Evolutionary conservation across 179 eudicot species (phyloP).

Genomic region (Amaranthus tricolor): DNA sequence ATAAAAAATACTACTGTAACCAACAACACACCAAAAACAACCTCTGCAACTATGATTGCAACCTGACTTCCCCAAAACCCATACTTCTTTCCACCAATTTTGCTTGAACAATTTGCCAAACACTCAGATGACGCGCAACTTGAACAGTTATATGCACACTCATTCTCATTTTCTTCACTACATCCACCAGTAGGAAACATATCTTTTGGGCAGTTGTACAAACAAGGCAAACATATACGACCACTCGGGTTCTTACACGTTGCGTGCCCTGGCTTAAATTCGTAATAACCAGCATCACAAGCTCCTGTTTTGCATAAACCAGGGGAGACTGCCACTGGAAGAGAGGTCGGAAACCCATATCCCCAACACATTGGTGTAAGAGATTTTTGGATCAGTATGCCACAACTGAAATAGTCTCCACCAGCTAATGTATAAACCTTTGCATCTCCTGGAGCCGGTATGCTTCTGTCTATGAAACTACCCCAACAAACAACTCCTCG

Average conservation of each 20-base stretch:
- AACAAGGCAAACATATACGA: constrained; percentile 72
- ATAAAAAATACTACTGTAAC: constrained; percentile 45
- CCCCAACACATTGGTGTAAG: constrained; percentile 83
- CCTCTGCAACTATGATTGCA: constrained; percentile 66
- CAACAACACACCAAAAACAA: constrained; percentile 60
- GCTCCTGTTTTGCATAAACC: constrained; percentile 57
- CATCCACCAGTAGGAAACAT: constrained; percentile 53
- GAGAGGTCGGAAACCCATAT: constrained; percentile 57
- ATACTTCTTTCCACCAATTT: constrained; percentile 23
- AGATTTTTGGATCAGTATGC: constrained; percentile 49
- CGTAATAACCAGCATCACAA: constrained; percentile 65
- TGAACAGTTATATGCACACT: constrained; percentile 61
- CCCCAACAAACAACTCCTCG: constrained; percentile 82
- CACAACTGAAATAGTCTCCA: constrained; percentile 90
- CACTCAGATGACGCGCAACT: constrained; percentile 60
- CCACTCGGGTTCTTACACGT: constrained; percentile 48
- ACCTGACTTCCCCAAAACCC: constrained; percentile 71
- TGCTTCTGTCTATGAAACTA: constrained; percentile 44
- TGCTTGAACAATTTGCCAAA: constrained; percentile 48
- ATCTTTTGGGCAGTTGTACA: constrained; percentile 52
- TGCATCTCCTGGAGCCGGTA: constrained; percentile 49
- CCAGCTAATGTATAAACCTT: constrained; percentile 67
- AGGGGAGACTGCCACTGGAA: constrained; percentile 69
- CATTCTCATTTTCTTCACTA: constrained; percentile 34
- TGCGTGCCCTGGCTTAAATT: constrained; percentile 44